Conservation (phyloP, 371 early-diverging fungal genomes). For the Fennellomyces sp. region DNA sequence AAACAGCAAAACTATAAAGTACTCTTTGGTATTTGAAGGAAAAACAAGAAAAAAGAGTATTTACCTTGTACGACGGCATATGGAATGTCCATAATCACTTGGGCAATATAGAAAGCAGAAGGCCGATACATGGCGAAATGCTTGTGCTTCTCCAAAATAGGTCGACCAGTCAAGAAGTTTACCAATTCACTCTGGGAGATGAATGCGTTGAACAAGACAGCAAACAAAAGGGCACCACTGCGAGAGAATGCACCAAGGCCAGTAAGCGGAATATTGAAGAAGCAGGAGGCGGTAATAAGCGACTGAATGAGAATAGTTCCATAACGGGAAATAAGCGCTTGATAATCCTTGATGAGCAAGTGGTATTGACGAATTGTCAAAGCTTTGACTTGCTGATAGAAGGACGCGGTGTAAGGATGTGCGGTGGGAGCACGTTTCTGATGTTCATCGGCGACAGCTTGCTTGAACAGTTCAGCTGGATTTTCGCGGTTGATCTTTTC, state of each 20-base stretch:
- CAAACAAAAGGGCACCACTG: constrained; percentile 65
- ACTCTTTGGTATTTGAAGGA: constrained; percentile 1
- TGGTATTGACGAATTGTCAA: constrained; percentile 55
- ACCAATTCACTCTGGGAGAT: constrained; percentile 56
- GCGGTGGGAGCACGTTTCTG: constrained; percentile 36
- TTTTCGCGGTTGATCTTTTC: constrained; percentile 15
- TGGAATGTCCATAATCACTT: constrained; percentile 51
- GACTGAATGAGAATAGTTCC: constrained; percentile 64
- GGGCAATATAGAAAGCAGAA: constrained; percentile 64
- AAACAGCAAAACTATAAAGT: constrained; percentile 17
- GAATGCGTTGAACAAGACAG: constrained; percentile 58
- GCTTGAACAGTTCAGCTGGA: constrained; percentile 37
- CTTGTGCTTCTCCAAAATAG: constrained; percentile 70
- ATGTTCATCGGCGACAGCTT: constrained; percentile 44
- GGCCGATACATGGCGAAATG: constrained; percentile 71
- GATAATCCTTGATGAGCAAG: constrained; percentile 46
- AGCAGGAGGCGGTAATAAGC: constrained; percentile 69
- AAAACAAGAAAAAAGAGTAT: neutral
- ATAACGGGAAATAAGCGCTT: constrained; percentile 52
- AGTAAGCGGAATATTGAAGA: constrained; percentile 54
- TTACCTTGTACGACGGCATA: constrained; percentile 46
- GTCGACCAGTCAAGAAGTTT: constrained; percentile 56
- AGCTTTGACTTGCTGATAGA: constrained; percentile 50
- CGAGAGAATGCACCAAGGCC: constrained; percentile 68
- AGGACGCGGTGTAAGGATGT: constrained; percentile 55